Conservation (phyloP, 2,329 filamentous ascomycete genomes). For the Bipolaris sorokiniana region DNA sequence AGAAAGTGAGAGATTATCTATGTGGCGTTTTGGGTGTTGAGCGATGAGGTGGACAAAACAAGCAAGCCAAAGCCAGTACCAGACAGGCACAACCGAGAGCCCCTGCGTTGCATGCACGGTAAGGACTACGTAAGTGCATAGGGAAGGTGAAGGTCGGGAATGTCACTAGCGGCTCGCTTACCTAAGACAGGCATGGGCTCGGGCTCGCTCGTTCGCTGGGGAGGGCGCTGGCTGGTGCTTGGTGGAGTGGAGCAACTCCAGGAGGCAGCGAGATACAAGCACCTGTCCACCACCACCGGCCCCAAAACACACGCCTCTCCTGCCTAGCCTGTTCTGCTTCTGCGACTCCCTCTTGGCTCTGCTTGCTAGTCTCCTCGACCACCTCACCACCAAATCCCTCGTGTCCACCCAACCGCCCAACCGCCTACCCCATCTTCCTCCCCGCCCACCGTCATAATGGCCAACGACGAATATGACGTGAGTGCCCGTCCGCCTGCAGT, state of each 20-base stretch:
- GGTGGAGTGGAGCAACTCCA: slow-evolving; percentile 18
- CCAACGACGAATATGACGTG: slow-evolving; percentile 99
- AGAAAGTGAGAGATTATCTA: neutral
- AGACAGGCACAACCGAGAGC: too few species aligned
- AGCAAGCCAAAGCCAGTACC: neutral
- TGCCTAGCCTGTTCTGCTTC: slow-evolving; percentile 3
- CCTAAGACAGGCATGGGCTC: slow-evolving; percentile 11
- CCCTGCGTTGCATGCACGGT: neutral
- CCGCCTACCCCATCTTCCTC: slow-evolving; percentile 20
- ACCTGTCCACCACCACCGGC: slow-evolving; percentile 18
- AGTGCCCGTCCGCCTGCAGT: slow-evolving; percentile 51
- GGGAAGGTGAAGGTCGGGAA: neutral
- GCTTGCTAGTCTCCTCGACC: neutral
- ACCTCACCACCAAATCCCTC: neutral
- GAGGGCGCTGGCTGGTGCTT: slow-evolving; percentile 14
- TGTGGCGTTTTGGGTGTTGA: neutral
- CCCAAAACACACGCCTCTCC: slow-evolving; percentile 1
- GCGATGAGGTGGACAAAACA: neutral
- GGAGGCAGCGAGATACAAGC: slow-evolving; percentile 19
- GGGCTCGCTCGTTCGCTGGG: slow-evolving; percentile 11
- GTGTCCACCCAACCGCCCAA: slow-evolving; percentile 5
- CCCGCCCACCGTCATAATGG: slow-evolving; percentile 67
- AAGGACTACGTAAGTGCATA: neutral
- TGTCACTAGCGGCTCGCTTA: slow-evolving; percentile 14
- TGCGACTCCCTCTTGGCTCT: slow-evolving; percentile 3